phyloP scores from a whole-genome alignment of 2,329 filamentous ascomycete genomes.

The Mycogone perniciosa region DNA sequence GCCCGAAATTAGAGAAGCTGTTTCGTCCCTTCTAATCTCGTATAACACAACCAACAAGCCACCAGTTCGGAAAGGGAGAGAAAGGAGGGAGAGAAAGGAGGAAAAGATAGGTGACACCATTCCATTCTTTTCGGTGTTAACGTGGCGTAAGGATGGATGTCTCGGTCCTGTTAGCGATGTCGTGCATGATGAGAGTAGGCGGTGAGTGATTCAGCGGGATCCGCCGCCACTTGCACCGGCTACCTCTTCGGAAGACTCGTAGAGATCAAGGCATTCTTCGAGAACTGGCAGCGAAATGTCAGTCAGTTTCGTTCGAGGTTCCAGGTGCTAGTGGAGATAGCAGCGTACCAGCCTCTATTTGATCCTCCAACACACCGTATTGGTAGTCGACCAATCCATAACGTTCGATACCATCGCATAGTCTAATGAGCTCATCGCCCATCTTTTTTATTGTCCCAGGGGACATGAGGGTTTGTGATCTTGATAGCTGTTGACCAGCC shows the following conservation, averaged over 20 bases:
- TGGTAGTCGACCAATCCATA: slow-evolving; percentile 96
- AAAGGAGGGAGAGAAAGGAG: slow-evolving; percentile 3
- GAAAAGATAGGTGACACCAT: not conserved
- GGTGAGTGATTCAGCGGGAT: slow-evolving; percentile 16
- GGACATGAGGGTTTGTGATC: slow-evolving; percentile 58
- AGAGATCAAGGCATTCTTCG: slow-evolving; percentile 40
- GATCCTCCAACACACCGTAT: slow-evolving; percentile 93
- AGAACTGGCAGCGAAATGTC: slow-evolving; percentile 23
- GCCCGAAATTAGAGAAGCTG: not conserved
- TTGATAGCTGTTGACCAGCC: slow-evolving; percentile 50
- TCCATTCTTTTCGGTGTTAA: not conserved
- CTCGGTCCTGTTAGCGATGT: not conserved
- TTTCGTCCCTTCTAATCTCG: not conserved
- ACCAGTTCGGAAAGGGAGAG: slow-evolving; percentile 1
- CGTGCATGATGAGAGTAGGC: not conserved
- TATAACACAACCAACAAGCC: slow-evolving; percentile 6
- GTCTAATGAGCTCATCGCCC: slow-evolving; percentile 71
- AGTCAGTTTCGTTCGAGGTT: not conserved
- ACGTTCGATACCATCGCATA: slow-evolving; percentile 82
- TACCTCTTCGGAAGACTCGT: slow-evolving; percentile 33
- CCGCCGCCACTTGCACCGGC: slow-evolving; percentile 22
- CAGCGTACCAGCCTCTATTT: slow-evolving; percentile 73
- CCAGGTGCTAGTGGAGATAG: slow-evolving; percentile 5
- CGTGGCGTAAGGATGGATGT: not conserved
- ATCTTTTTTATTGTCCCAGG: slow-evolving; percentile 67